These are phyloP conservation scores for Termitomyces sp. DNA, from an alignment of 768 basidiomycete genomes.

Conservation along the genomic window DNA sequence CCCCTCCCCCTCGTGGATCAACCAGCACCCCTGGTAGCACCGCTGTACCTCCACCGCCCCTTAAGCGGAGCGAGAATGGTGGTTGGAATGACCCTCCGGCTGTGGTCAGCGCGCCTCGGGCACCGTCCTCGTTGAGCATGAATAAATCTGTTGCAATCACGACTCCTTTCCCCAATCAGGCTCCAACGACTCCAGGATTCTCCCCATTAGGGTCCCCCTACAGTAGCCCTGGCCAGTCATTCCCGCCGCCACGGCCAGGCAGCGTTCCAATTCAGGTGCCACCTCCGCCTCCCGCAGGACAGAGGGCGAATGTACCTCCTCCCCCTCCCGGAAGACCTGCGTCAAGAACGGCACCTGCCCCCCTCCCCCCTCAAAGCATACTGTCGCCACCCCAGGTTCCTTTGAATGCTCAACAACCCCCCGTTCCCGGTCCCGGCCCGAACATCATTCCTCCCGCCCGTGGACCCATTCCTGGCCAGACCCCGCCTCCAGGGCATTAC, in stretches of 20 bases:
- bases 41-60: constrained; percentile 35
- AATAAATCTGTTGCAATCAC: constrained; percentile 71
- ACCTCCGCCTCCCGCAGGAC: constrained; percentile 33
- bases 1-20: constrained; percentile 38
- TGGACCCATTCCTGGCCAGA: constrained; percentile 35
- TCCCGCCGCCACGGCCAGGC: constrained; percentile 63
- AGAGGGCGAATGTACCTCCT: constrained; percentile 27
- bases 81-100: constrained; percentile 93
- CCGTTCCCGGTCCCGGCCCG: constrained; percentile 35
- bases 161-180: constrained; percentile 80
- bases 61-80: constrained; percentile 61
- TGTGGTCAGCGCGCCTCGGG: constrained; percentile 39
- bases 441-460: constrained; percentile 41
- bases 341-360: constrained; percentile 18
- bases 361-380: constrained; percentile 33
- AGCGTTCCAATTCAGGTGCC: constrained; percentile 47
- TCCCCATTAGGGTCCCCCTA: constrained; percentile 40
- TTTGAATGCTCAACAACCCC: constrained; percentile 32
- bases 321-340: constrained; percentile 26
- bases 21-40: constrained; percentile 21
- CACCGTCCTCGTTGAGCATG: constrained; percentile 40
- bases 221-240: constrained; percentile 32
- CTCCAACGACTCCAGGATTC: constrained; percentile 36
- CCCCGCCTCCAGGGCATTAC: constrained; percentile 37
- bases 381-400: constrained; percentile 39